These are phyloP conservation scores for Aspergillus sp. DNA, from an alignment of 2,329 filamentous ascomycete species.

Conservation along the genomic window DNA sequence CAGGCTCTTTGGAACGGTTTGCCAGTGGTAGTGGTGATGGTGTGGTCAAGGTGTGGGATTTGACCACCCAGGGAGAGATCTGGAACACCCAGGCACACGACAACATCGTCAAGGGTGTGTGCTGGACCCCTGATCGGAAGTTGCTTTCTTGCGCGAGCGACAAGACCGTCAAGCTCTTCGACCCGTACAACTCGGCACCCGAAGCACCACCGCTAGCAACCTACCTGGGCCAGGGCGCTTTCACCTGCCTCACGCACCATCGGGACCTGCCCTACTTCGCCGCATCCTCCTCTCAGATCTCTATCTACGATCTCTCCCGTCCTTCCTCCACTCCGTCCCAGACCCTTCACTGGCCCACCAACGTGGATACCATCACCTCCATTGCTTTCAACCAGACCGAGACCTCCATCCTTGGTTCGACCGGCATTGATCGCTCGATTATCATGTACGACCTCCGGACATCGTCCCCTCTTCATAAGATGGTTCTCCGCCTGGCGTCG, in stretches of 20 bases:
- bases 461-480: conserved; percentile 76
- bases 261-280: conserved; percentile 78
- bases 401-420: conserved; percentile 84
- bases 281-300: conserved; percentile 71
- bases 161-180: conserved; percentile 84
- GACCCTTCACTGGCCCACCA: conserved; percentile 82
- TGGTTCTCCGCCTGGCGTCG: conserved; percentile 76
- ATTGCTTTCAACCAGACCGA: conserved; percentile 92
- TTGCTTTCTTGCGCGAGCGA: conserved; percentile 86
- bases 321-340: conserved; percentile 77
- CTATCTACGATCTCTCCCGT: conserved; percentile 83
- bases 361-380: conserved; percentile 84
- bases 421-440: conserved; percentile 80
- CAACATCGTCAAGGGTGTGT: conserved; percentile 87
- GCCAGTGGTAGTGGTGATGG: conserved; percentile 89
- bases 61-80: conserved; percentile 70
- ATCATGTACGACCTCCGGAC: conserved; percentile 93
- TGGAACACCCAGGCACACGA: conserved; percentile 84
- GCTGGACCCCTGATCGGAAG: conserved; percentile 84
- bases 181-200: conserved; percentile 75
- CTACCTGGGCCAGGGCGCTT: conserved; percentile 80
- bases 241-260: conserved; percentile 83
- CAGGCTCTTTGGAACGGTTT: conserved; percentile 70
- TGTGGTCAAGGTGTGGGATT: conserved; percentile 89
- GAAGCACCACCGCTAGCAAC: conserved; percentile 75